Base-by-base conservation (phyloP, 176 grass and related monocot genomes). In the Rhipidocladum racemiflorum region DNA sequence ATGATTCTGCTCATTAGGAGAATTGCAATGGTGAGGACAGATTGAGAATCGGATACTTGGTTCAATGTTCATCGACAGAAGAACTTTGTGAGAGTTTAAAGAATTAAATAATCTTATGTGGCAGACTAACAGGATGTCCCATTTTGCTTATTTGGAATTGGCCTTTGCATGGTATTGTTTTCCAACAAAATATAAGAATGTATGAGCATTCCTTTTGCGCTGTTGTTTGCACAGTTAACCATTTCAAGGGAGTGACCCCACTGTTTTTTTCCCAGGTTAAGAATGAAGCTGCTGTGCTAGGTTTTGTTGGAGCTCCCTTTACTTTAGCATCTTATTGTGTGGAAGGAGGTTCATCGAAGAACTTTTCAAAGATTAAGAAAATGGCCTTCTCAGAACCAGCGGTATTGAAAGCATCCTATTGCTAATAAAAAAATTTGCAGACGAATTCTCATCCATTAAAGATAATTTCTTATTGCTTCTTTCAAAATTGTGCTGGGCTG, bases 321-420 rank as follows among this genome's bases (percentile, higher is more conserved):
- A 98, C 96, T 27, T 72, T 98, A 71, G 96, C 96, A 48, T 98
- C 96, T 77, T 98, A 98, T 86, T 91, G 91, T 20, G 90, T 98
- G 32, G 96, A 98, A 95, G 96, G 96, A 72, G 96, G 96, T 91
- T 98, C 96, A 79, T 98, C 96, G 30, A 98, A 98, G 86, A 90
- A 98, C 68, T 98, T 95, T 50, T 86, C 96, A 25, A 91, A 95
- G 87, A 98, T 98, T 61, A 98, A 98, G 79, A 98, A 85, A 86
- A 46, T 98, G 85, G 96, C 96, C 84, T 98, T 98, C 77, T 92
- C 92, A 70, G 88, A 98, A 76, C 90, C 96, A 82, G 62, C 69
- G 88, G 96, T 98, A 95, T 57, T 54, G 44, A n/a, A 64, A 29
- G 65, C 15, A 43, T 81, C 21, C 20, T 27, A 16, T 71, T 83